Conservation (phyloP, 1,139 yeast genomes). For the Yarrowia galli region DNA sequence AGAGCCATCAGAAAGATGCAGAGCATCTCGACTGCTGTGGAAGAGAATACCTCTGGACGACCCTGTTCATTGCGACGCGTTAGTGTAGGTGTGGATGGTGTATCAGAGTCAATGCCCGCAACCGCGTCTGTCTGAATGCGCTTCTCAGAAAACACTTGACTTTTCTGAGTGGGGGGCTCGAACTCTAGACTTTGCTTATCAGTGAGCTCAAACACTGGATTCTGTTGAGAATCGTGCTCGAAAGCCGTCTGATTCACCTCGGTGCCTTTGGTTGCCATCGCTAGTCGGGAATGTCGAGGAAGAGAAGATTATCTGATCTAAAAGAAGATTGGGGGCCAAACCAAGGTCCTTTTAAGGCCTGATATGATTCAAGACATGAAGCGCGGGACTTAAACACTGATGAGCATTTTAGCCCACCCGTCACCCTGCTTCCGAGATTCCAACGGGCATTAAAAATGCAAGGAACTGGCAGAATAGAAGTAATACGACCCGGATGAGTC, state of each 20-base stretch:
- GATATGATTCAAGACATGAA: neutral
- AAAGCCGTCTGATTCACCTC: neutral
- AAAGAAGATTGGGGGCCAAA: neutral
- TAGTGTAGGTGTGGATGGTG: neutral
- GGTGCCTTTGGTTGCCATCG: neutral
- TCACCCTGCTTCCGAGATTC: neutral
- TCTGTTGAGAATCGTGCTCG: neutral
- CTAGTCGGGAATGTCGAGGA: neutral
- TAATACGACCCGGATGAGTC: neutral
- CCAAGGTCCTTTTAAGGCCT: neutral
- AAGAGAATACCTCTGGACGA: conserved; percentile 43
- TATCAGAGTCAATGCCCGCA: neutral
- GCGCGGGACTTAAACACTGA: neutral
- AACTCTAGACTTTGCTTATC: neutral
- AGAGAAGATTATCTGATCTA: neutral
- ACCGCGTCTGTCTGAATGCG: neutral
- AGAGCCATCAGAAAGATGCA: conserved; percentile 51
- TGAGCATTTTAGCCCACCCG: neutral
- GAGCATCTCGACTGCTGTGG: conserved; percentile 43
- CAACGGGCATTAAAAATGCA: conserved; percentile 1
- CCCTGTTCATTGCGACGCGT: conserved; percentile 7
- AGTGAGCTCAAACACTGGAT: neutral
- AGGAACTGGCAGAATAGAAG: neutral
- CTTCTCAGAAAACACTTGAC: neutral
- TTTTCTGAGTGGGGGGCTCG: neutral